Base-by-base conservation (phyloP, 1,284 basidiomycete genomes). In the Marasmius oreades region DNA sequence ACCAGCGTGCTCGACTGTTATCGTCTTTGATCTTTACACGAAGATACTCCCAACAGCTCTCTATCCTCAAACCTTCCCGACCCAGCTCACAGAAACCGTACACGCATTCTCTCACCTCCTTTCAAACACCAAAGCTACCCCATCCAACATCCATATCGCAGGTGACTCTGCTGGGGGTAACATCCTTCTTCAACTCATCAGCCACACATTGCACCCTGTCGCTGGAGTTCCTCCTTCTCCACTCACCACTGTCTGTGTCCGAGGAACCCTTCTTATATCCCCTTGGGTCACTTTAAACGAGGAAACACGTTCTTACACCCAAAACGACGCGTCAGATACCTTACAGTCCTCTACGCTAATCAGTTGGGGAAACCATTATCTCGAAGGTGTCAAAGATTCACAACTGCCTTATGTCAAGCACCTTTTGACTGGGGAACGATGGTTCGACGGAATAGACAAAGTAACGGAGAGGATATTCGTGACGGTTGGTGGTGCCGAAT, bases 91-190 rank as follows among this genome's bases (percentile, higher is more conserved):
- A 60, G 6, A 73, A 76, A 62, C 66, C 68, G 3, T 59, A 63
- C 2, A 54, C 64, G 73, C 69, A 0, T 45, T 76, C 14, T 62
- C 72, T 8, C 69, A 74, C 59, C 61, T 77, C 14, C 51, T 75
- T 12, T 62, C 60, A 5, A 73, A 74, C 0, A 70, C 79, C 37
- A 60, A 69, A 8, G 39, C 39, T 42, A 42, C 39, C 11, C 76
- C 77, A 6, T 60, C 70, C 20, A 76, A 85, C 61, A 76, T 87
- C 51, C 68, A 81, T 39, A 56, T 87, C 22, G 70, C 69, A 1
- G 84, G 85, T 23, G 85, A 87, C 63, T 77, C 75, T 2, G 75
- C 74, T 2, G 75, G 76, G 8, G 73, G 58, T 1, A 71, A 73
- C 57, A 69, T 86, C 18, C 73, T 76, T 1, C 62, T 84, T 2